phyloP scores from a whole-genome alignment of 2,329 filamentous ascomycete species.

The Trichoderma citrinoviride region DNA sequence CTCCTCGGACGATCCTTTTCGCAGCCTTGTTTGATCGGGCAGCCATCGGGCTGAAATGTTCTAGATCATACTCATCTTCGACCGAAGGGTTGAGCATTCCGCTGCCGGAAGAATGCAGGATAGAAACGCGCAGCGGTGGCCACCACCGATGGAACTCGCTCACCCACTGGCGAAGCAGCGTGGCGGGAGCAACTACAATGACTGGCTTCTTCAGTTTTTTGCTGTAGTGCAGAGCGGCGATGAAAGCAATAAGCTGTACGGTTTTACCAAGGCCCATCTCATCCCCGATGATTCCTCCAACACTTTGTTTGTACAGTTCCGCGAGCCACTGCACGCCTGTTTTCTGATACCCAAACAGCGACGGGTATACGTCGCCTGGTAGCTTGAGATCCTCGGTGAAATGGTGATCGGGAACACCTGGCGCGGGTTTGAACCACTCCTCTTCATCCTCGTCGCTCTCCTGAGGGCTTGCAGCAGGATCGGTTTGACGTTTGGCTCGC shows the following conservation, averaged over 20 bases:
- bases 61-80: conserved; percentile 52
- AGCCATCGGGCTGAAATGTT: conserved; percentile 39
- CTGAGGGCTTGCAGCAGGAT: conserved; percentile 36
- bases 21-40: conserved; percentile 56
- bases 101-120: conserved; percentile 90
- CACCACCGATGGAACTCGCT: conserved; percentile 99
- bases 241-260: conserved; percentile 67
- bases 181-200: conserved; percentile 90
- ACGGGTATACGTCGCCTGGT: conserved; percentile 89
- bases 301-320: conserved; percentile 83
- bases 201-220: conserved; percentile 79
- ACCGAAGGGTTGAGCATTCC: conserved; percentile 87
- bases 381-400: conserved; percentile 75
- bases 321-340: conserved; percentile 96
- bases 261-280: conserved; percentile 99
- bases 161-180: conserved; percentile 95
- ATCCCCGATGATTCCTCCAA: conserved; percentile 92
- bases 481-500: conserved; percentile 40
- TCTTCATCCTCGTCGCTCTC: conserved; percentile 47
- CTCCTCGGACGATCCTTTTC: conserved; percentile 75
- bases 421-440: conserved; percentile 85
- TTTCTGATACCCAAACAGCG: conserved; percentile 94
- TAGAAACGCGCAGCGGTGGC: conserved; percentile 96
- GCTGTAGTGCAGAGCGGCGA: conserved; percentile 91
- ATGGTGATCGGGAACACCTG: conserved; percentile 71